These are phyloP conservation scores for Spatholobus suberectus DNA, from an alignment of 306 rosid genomes.

Conservation along the genomic window DNA sequence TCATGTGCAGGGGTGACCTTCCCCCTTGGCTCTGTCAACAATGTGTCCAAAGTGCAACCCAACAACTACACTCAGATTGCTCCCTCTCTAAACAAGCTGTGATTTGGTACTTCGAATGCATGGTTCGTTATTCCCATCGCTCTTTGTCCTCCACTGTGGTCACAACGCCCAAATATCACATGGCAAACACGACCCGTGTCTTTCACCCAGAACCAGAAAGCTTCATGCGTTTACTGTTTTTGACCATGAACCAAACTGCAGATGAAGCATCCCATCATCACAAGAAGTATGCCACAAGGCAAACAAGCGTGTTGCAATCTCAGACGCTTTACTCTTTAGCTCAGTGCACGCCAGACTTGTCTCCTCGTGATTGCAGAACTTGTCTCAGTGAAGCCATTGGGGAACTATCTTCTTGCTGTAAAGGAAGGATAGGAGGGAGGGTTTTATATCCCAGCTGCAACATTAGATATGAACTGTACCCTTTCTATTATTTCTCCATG, in stretches of 20 bases:
- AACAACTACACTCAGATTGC: too few relatives aligned
- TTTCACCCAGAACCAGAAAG: too few relatives aligned
- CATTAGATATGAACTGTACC: background rate
- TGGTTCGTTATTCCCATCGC: too few relatives aligned
- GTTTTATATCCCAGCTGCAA: background rate
- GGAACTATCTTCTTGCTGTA: background rate
- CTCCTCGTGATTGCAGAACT: background rate
- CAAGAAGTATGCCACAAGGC: background rate
- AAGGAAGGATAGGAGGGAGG: background rate
- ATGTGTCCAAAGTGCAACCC: too few relatives aligned
- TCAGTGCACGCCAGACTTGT: background rate
- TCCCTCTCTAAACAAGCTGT: too few relatives aligned
- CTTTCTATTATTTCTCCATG: background rate
- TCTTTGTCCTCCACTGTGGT: too few relatives aligned
- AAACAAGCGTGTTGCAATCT: background rate
- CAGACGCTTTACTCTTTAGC: background rate
- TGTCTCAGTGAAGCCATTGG: background rate
- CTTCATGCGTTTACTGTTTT: too few relatives aligned
- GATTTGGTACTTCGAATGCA: too few relatives aligned
- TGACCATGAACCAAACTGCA: background rate
- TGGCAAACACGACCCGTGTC: too few relatives aligned
- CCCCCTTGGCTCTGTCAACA: too few relatives aligned
- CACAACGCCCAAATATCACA: too few relatives aligned
- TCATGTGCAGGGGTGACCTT: too few relatives aligned
- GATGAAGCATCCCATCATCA: background rate